Evolutionary conservation across 805 yeast species (phyloP).

Genomic region (Schizosaccharomyces osmophilus): DNA sequence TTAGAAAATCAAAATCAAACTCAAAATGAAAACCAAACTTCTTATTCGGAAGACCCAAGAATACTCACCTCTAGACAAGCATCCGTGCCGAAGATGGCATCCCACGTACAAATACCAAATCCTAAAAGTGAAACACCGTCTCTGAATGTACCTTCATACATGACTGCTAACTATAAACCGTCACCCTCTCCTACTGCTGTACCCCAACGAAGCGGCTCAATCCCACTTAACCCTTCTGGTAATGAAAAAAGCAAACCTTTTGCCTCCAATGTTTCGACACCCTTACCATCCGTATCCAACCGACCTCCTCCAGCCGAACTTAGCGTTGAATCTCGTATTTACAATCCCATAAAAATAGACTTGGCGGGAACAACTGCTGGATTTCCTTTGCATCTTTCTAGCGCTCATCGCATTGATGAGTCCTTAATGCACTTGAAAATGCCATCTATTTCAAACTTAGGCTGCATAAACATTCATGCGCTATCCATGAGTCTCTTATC

Average conservation of each 20-base stretch:
- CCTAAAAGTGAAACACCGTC: no score
- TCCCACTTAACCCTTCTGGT: no score
- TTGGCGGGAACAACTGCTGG: neutral
- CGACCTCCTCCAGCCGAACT: neutral
- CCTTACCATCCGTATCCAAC: no score
- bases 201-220: no score
- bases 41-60: neutral
- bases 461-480: neutral
- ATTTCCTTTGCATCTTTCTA: neutral
- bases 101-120: no score
- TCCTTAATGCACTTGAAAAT: neutral
- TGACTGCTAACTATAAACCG: no score
- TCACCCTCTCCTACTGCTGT: no score
- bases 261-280: no score
- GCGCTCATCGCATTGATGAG: neutral
- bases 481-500: neutral
- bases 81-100: no score
- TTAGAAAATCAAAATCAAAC: neutral
- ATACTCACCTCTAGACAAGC: neutral
- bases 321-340: neutral
- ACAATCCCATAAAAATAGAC: neutral
- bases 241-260: no score
- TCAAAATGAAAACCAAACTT: no score
- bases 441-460: neutral
- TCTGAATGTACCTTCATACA: no score